Evolutionary conservation across 2,329 filamentous ascomycete species (phyloP).

Genomic region (Fusarium tjaetaba): DNA sequence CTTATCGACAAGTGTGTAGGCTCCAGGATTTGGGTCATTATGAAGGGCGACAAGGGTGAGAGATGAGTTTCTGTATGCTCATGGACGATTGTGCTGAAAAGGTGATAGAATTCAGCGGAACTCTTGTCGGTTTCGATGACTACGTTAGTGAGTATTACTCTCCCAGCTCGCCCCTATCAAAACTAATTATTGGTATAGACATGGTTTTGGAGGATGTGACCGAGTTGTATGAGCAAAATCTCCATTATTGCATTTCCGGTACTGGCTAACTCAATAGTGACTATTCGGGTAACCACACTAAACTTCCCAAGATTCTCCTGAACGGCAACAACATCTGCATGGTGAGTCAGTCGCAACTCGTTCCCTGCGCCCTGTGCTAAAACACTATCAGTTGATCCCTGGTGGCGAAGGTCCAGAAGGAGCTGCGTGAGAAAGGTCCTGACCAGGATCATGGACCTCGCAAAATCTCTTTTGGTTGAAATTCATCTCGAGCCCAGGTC

Average conservation of each 20-base stretch:
- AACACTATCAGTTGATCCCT: conserved; percentile 72
- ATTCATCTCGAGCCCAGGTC: neutral
- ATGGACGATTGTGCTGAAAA: conserved; percentile 21
- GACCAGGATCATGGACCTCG: neutral
- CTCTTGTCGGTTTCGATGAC: conserved; percentile 95
- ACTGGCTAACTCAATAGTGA: conserved; percentile 69
- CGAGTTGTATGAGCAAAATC: conserved; percentile 76
- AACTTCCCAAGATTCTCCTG: conserved; percentile 91
- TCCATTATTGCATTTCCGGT: neutral
- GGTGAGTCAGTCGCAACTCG: conserved; percentile 65
- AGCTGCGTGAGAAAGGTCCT: conserved; percentile 33
- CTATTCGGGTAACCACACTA: conserved; percentile 86
- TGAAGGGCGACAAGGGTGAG: conserved; percentile 97
- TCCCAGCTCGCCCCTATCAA: neutral
- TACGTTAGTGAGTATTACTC: conserved; percentile 88
- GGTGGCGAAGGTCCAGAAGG: conserved; percentile 76
- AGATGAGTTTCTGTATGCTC: neutral
- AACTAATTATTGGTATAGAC: conserved; percentile 65
- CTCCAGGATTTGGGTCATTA: conserved; percentile 97
- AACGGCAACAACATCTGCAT: conserved; percentile 99
- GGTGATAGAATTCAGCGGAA: conserved; percentile 87
- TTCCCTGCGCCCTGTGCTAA: conserved; percentile 12
- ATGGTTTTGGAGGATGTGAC: conserved; percentile 99
- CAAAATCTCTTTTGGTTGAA: conserved; percentile 7
- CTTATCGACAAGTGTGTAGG: conserved; percentile 99